Evolutionary conservation across 768 basidiomycete genomes (phyloP).

Genomic region (Lactarius indigo): DNA sequence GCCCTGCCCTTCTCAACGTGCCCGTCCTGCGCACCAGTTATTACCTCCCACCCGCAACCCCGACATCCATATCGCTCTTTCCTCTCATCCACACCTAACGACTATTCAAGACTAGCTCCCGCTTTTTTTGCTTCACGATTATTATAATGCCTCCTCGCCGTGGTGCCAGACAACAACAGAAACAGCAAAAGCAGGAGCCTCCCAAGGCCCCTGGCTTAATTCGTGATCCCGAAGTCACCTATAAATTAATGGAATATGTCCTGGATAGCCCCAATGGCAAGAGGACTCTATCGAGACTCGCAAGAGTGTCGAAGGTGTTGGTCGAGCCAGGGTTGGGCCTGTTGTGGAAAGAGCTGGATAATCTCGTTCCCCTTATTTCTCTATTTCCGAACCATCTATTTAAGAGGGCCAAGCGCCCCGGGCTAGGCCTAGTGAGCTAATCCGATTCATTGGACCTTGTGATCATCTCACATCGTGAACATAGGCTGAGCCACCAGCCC

Average conservation of each 20-base stretch:
- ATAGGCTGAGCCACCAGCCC: slow-evolving; percentile 57
- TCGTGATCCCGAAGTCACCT: slow-evolving; percentile 58
- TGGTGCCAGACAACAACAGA: slow-evolving; percentile 16
- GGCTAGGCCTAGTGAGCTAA: slow-evolving; percentile 65
- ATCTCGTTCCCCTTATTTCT: slow-evolving; percentile 65
- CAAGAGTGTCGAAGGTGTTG: slow-evolving; percentile 72
- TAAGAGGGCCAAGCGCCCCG: slow-evolving; percentile 68
- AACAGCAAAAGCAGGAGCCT: slow-evolving; percentile 37
- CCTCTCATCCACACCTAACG: slow-evolving; percentile 14
- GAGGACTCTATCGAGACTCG: slow-evolving; percentile 64
- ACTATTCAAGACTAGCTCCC: slow-evolving; percentile 3
- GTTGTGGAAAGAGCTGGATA: slow-evolving; percentile 78
- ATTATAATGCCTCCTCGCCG: slow-evolving; percentile 20
- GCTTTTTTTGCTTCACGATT: slow-evolving; percentile 5
- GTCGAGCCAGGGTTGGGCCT: slow-evolving; percentile 67
- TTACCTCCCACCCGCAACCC: slow-evolving; percentile 16
- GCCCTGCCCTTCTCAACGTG: slow-evolving; percentile 29
- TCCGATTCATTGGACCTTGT: not conserved
- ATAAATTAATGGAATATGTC: slow-evolving; percentile 48
- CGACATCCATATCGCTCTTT: slow-evolving; percentile 21
- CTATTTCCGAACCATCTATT: slow-evolving; percentile 65
- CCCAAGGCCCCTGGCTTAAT: slow-evolving; percentile 54
- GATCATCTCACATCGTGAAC: slow-evolving; percentile 18
- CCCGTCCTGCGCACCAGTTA: slow-evolving; percentile 11
- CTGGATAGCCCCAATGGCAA: slow-evolving; percentile 59